These are phyloP conservation scores for Trichoderma sp. DNA, from an alignment of 2,329 filamentous ascomycete species.

Conservation along the genomic window DNA sequence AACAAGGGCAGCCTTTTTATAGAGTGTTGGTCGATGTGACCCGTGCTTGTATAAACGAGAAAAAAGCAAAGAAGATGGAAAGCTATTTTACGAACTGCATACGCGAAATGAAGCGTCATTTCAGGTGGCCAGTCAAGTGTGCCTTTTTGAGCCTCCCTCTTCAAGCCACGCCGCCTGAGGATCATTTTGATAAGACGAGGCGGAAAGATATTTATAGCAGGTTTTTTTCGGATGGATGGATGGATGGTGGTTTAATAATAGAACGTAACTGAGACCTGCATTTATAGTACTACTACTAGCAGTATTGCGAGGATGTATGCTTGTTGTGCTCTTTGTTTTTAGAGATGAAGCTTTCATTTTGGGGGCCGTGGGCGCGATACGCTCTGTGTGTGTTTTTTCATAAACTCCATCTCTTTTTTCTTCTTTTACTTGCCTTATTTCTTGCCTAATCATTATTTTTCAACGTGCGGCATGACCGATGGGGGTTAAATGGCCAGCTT, in stretches of 20 bases:
- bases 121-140: neutral
- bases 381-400: neutral
- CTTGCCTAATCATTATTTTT: neutral
- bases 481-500: neutral
- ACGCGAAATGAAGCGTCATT: neutral
- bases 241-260: neutral
- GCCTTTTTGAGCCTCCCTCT: neutral
- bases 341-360: neutral
- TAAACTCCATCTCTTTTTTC: no score
- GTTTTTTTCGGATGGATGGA: no score
- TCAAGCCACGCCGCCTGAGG: neutral
- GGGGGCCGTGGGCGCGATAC: neutral
- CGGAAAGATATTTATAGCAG: slow-evolving; percentile 6
- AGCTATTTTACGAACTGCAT: neutral
- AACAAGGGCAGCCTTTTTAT: neutral
- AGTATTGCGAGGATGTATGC: neutral
- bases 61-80: slow-evolving; percentile 5
- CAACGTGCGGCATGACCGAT: neutral
- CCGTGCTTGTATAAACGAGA: neutral
- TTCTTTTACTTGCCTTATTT: neutral
- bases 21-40: neutral
- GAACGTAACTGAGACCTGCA: neutral
- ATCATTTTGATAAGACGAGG: neutral
- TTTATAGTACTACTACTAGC: neutral
- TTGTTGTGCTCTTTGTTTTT: neutral